These are phyloP conservation scores for Fusarium chaquense DNA, from an alignment of 2,329 filamentous ascomycete genomes.

Conservation along the genomic window DNA sequence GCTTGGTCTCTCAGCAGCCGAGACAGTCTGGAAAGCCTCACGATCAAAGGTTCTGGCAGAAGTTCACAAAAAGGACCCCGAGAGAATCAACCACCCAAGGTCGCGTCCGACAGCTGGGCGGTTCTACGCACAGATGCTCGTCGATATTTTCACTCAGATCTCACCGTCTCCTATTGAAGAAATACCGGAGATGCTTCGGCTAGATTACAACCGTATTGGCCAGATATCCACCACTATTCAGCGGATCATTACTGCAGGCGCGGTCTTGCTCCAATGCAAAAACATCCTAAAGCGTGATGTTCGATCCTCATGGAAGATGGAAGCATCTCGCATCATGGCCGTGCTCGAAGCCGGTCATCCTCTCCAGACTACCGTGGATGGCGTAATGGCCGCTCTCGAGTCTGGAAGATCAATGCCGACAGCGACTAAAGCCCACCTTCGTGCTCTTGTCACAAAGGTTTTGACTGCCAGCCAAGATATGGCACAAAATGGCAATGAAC, in stretches of 20 bases:
- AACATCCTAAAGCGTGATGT: conserved; percentile 86
- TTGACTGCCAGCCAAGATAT: conserved; percentile 64
- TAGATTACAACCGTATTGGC: conserved; percentile 74
- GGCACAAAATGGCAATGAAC: conserved; percentile 56
- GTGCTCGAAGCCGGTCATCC: conserved; percentile 71
- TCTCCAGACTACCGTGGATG: conserved; percentile 67
- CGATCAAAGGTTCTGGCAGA: conserved; percentile 74
- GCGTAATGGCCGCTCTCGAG: conserved; percentile 72
- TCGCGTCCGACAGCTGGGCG: conserved; percentile 75
- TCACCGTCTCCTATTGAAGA: conserved; percentile 64
- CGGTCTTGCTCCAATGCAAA: conserved; percentile 83
- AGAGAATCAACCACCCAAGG: conserved; percentile 71
- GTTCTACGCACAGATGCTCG: conserved; percentile 80
- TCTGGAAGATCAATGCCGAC: conserved; percentile 72
- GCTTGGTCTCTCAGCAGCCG: conserved; percentile 69
- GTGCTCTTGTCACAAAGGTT: conserved; percentile 69
- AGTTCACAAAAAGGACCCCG: conserved; percentile 75
- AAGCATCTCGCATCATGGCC: conserved; percentile 77
- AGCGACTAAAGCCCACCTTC: conserved; percentile 70
- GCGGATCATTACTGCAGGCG: conserved; percentile 77
- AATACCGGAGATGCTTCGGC: conserved; percentile 78
- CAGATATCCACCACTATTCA: conserved; percentile 55
- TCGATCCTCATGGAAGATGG: conserved; percentile 79
- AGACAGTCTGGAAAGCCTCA: conserved; percentile 74
- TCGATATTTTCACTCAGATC: conserved; percentile 79